Evolutionary conservation across 179 eudicot genomes (phyloP).

Genomic region (Patellifolia procumbens): DNA sequence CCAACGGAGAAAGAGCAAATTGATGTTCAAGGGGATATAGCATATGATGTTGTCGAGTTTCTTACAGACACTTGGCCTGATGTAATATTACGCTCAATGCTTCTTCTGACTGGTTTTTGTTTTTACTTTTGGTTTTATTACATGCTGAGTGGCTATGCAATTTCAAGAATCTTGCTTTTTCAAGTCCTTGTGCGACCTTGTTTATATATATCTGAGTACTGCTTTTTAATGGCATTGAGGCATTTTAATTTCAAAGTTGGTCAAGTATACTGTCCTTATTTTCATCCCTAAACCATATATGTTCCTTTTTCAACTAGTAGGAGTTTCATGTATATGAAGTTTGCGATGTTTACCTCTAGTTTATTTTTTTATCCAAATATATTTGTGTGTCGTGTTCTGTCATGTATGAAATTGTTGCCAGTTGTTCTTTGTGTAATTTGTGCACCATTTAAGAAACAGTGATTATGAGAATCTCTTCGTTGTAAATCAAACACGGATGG

Average conservation of each 20-base stretch:
- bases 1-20: constrained; percentile 97
- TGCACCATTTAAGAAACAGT: no score
- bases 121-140: not conserved
- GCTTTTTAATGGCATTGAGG: not conserved
- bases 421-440: no score
- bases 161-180: not conserved
- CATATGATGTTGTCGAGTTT: constrained; percentile 88
- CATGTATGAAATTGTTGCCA: no score
- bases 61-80: constrained; percentile 93
- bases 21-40: constrained; percentile 98
- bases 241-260: not conserved
- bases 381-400: no score
- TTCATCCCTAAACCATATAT: not conserved
- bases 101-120: not conserved
- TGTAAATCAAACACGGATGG: not conserved
- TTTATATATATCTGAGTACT: not conserved
- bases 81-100: constrained; percentile 45
- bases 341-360: no score
- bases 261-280: not conserved
- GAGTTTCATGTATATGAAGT: not conserved
- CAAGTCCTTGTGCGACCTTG: not conserved
- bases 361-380: no score
- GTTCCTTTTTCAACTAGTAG: not conserved
- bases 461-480: not conserved
- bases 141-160: not conserved